Conservation (phyloP, 2,329 filamentous ascomycete species). For the Stagonosporopsis rhizophila region DNA sequence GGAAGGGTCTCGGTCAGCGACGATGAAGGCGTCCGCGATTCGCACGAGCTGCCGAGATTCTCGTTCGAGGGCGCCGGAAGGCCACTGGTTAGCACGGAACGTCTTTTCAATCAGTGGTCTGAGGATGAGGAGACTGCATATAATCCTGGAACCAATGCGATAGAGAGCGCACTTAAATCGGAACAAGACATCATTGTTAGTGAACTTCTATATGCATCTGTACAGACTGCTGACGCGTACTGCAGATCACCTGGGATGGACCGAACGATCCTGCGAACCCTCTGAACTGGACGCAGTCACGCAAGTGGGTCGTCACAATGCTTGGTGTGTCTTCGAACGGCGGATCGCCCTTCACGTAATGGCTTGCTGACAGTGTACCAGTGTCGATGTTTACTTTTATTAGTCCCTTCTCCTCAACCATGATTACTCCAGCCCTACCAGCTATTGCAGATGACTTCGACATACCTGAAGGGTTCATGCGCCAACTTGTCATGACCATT, state of each 20-base stretch:
- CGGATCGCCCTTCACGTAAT: background rate
- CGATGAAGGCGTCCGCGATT: conserved; percentile 9
- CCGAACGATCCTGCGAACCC: conserved; percentile 56
- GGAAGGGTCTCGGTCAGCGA: conserved; percentile 10
- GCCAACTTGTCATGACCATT: conserved; percentile 45
- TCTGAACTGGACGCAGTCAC: conserved; percentile 54
- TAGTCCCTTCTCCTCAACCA: conserved; percentile 49
- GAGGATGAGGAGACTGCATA: conserved; percentile 23
- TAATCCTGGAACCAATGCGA: conserved; percentile 14
- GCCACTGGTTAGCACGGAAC: conserved; percentile 31
- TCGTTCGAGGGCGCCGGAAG: conserved; percentile 28
- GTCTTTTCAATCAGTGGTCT: conserved; percentile 25
- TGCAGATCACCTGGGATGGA: conserved; percentile 53
- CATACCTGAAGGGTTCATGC: conserved; percentile 40
- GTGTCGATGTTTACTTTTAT: conserved; percentile 49
- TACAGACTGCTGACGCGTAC: conserved; percentile 14
- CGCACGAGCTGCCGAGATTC: conserved; percentile 24
- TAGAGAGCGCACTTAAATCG: conserved; percentile 6
- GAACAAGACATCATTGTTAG: conserved; percentile 30
- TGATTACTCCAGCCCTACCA: conserved; percentile 46
- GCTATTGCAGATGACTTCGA: conserved; percentile 42
- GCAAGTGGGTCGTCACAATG: conserved; percentile 56
- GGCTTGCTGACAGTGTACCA: background rate
- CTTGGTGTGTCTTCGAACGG: conserved; percentile 31
- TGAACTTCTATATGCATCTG: background rate